These are phyloP conservation scores for Sporothrix brasiliensis DNA, from an alignment of 2,329 filamentous ascomycete species.

Conservation along the genomic window DNA sequence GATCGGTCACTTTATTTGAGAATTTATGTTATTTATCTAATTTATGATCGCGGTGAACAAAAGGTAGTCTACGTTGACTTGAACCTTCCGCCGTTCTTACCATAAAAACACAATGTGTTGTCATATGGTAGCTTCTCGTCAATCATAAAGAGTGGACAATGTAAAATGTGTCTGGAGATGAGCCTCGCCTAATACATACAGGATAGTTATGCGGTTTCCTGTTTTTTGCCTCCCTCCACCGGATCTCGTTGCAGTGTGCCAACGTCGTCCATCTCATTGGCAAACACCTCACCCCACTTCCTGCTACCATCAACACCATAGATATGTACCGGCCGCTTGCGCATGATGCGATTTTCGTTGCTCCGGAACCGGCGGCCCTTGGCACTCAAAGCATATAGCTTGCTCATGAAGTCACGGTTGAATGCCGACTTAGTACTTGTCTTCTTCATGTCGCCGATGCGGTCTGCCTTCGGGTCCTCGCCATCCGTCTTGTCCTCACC, in stretches of 20 bases:
- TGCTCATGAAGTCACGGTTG: constrained; percentile 32
- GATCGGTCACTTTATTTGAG: too few relatives aligned
- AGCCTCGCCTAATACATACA: background rate
- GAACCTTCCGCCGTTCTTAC: too few relatives aligned
- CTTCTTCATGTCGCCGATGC: background rate
- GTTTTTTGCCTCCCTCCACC: constrained; percentile 10
- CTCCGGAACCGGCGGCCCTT: constrained; percentile 33
- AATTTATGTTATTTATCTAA: too few relatives aligned
- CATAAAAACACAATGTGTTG: too few relatives aligned
- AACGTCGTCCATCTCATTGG: constrained; percentile 15
- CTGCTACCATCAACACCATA: constrained; percentile 48
- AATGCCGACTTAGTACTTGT: constrained; percentile 26
- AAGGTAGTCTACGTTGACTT: too few relatives aligned
- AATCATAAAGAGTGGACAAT: background rate
- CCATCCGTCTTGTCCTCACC: background rate
- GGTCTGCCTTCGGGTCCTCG: background rate
- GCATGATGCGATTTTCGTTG: constrained; percentile 52
- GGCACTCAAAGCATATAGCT: constrained; percentile 34
- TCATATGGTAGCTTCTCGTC: background rate
- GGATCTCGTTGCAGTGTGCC: constrained; percentile 2
- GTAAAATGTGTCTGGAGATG: background rate
- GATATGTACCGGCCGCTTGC: constrained; percentile 51
- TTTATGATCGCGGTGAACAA: too few relatives aligned
- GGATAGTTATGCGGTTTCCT: background rate
- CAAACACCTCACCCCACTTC: constrained; percentile 45